These are phyloP conservation scores for Neurospora terricola DNA, from an alignment of 495 filamentous ascomycete genomes.

Conservation along the genomic window DNA sequence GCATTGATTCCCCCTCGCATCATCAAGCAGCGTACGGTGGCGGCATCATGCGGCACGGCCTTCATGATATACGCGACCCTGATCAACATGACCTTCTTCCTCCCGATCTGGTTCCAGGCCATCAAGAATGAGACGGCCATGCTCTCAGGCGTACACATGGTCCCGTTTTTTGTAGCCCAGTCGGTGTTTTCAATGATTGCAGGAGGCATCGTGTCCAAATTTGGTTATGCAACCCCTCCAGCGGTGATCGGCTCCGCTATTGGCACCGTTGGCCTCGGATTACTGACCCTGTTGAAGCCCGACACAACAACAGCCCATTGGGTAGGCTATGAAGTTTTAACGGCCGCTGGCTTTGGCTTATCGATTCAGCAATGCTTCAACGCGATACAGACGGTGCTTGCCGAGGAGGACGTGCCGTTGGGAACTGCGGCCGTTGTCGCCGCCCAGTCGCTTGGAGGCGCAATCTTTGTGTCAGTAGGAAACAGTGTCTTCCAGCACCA, in stretches of 20 bases:
- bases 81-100: conserved; percentile 48
- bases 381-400: conserved; percentile 44
- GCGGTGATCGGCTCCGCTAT: conserved; percentile 43
- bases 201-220: conserved; percentile 23
- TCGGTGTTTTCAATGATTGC: conserved; percentile 46
- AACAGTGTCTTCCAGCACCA: conserved; percentile 49
- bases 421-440: conserved; percentile 55
- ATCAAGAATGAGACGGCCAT: conserved; percentile 54
- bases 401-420: conserved; percentile 43
- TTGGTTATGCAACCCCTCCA: conserved; percentile 37
- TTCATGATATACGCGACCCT: conserved; percentile 26
- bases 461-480: conserved; percentile 52
- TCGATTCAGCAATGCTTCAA: conserved; percentile 50
- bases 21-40: conserved; percentile 52
- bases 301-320: conserved; percentile 43
- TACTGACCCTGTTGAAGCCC: conserved; percentile 50
- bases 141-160: conserved; percentile 55
- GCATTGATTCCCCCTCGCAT: conserved; percentile 26
- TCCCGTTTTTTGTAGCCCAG: conserved; percentile 54
- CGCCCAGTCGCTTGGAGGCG: conserved; percentile 49
- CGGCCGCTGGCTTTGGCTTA: conserved; percentile 50
- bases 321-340: conserved; percentile 52
- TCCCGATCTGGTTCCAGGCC: conserved; percentile 58
- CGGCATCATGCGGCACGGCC: conserved; percentile 35
- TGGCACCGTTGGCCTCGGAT: conserved; percentile 49